Conservation (phyloP, 2,329 filamentous ascomycete genomes). For the Pyrenochaeta sp. region DNA sequence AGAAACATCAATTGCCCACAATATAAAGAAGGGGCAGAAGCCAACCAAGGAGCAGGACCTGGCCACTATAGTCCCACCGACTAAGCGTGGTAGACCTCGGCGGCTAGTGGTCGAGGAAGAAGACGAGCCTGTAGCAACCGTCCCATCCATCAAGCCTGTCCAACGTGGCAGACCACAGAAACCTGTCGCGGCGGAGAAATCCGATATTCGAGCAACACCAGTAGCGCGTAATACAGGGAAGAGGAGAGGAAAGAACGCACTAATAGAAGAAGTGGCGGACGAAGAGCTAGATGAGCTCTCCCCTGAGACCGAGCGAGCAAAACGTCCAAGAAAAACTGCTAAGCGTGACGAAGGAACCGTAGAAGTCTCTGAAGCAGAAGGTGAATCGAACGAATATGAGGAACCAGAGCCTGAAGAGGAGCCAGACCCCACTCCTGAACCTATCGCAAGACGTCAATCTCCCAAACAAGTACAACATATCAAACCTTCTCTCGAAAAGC, state of each 20-base stretch:
- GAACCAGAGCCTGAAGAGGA: slow-evolving; percentile 26
- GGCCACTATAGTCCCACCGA: neutral
- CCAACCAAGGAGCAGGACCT: neutral
- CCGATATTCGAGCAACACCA: slow-evolving; percentile 21
- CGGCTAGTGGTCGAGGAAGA: slow-evolving; percentile 1
- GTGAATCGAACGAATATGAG: slow-evolving; percentile 24
- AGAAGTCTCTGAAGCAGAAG: slow-evolving; percentile 24
- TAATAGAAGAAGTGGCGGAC: slow-evolving; percentile 10
- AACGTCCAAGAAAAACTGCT: slow-evolving; percentile 4
- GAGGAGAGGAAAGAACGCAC: slow-evolving; percentile 7
- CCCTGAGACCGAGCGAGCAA: slow-evolving; percentile 18
- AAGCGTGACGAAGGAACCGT: slow-evolving; percentile 10
- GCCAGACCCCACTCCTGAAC: slow-evolving; percentile 16
- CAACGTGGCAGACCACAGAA: slow-evolving; percentile 26
- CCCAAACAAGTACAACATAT: slow-evolving; percentile 19
- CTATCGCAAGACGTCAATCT: slow-evolving; percentile 16
- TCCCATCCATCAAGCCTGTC: slow-evolving; percentile 1
- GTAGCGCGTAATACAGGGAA: slow-evolving; percentile 14
- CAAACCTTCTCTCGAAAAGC: slow-evolving; percentile 29
- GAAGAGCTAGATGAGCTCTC: slow-evolving; percentile 30
- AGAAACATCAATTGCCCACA: slow-evolving; percentile 5
- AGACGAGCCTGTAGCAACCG: neutral
- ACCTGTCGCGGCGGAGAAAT: slow-evolving; percentile 4
- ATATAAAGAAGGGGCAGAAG: neutral
- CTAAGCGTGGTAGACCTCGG: slow-evolving; percentile 16